Conservation (phyloP, 495 filamentous ascomycete species). For the Podospora australis region DNA sequence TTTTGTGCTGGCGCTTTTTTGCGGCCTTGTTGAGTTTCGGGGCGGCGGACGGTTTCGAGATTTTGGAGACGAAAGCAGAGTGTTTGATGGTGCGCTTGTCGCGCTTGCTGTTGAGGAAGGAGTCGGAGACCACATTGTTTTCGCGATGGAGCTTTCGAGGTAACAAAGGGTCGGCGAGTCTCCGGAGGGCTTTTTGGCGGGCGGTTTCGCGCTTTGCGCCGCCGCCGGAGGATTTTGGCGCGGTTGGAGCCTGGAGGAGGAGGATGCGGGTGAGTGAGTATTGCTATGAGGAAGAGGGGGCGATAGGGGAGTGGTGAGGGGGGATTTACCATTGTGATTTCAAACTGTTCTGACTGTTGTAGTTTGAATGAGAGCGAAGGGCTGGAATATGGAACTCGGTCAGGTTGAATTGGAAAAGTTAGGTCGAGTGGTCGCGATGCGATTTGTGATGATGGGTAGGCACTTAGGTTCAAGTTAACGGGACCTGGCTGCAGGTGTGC, state of each 20-base stretch:
- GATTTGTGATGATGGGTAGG: too few relatives aligned
- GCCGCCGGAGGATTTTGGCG: conserved; percentile 9
- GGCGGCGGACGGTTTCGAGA: conserved; percentile 53
- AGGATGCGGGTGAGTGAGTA: conserved; percentile 5
- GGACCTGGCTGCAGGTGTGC: too few relatives aligned
- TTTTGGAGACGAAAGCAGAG: conserved; percentile 64
- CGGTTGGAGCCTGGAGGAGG: conserved; percentile 24
- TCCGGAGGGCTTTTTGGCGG: conserved; percentile 24
- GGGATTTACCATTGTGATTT: conserved; percentile 13
- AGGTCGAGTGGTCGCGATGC: too few relatives aligned
- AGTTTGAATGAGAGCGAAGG: too few relatives aligned
- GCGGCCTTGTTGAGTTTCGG: conserved; percentile 39
- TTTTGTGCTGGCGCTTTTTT: conserved; percentile 59
- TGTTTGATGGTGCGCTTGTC: conserved; percentile 75
- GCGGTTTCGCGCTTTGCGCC: conserved; percentile 26
- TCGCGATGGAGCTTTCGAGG: conserved; percentile 39
- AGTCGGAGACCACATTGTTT: conserved; percentile 30
- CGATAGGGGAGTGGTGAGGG: not conserved
- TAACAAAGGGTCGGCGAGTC: conserved; percentile 26
- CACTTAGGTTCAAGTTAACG: too few relatives aligned
- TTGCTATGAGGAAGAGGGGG: not conserved
- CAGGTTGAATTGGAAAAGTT: too few relatives aligned
- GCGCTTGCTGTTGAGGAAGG: conserved; percentile 60
- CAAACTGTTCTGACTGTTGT: too few relatives aligned
- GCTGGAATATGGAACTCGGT: not conserved